A percentile compares a stretch with the other conserved stretches of the same genome.
These are phyloP conservation scores for Xerocomus nothofagi DNA, from an alignment of 1,284 basidiomycete genomes.

Conservation along the genomic window DNA sequence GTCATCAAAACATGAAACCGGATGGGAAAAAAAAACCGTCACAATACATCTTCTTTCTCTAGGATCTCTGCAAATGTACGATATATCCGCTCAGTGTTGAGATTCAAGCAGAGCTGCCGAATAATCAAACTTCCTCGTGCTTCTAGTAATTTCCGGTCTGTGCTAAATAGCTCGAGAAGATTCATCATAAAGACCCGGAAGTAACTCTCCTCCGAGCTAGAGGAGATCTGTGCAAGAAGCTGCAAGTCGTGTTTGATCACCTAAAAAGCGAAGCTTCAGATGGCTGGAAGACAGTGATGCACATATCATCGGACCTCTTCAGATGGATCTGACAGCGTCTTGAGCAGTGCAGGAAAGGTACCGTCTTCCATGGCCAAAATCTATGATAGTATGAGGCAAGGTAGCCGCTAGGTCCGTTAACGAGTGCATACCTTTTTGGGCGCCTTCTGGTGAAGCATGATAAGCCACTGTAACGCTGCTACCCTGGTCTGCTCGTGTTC, in stretches of 20 bases:
- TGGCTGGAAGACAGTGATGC: neutral
- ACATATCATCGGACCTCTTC: slow-evolving; percentile 71
- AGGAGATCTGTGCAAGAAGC: slow-evolving; percentile 94
- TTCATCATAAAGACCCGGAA: slow-evolving; percentile 97
- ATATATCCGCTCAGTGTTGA: slow-evolving; percentile 96
- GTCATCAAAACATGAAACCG: slow-evolving; percentile 1
- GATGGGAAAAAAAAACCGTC: neutral
- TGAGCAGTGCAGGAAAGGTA: slow-evolving; percentile 92
- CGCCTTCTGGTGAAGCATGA: slow-evolving; percentile 98
- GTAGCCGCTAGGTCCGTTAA: neutral
- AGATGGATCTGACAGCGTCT: slow-evolving; percentile 94
- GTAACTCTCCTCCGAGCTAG: slow-evolving; percentile 91
- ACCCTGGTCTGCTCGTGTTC: slow-evolving; percentile 97
- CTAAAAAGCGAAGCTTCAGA: slow-evolving; percentile 36
- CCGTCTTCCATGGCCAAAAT: slow-evolving; percentile 96
- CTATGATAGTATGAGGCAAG: slow-evolving; percentile 39
- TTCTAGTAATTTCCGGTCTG: slow-evolving; percentile 88
- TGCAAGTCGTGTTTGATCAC: slow-evolving; percentile 96
- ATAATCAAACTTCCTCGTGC: slow-evolving; percentile 95
- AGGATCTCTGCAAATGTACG: slow-evolving; percentile 94
- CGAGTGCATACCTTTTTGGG: slow-evolving; percentile 75
- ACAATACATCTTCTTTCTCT: slow-evolving; percentile 89
- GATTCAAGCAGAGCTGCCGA: slow-evolving; percentile 89
- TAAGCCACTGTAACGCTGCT: slow-evolving; percentile 94
- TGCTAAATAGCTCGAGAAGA: slow-evolving; percentile 92